Conservation (phyloP, 129 eudicot genomes). For the Solidago caesia region DNA sequence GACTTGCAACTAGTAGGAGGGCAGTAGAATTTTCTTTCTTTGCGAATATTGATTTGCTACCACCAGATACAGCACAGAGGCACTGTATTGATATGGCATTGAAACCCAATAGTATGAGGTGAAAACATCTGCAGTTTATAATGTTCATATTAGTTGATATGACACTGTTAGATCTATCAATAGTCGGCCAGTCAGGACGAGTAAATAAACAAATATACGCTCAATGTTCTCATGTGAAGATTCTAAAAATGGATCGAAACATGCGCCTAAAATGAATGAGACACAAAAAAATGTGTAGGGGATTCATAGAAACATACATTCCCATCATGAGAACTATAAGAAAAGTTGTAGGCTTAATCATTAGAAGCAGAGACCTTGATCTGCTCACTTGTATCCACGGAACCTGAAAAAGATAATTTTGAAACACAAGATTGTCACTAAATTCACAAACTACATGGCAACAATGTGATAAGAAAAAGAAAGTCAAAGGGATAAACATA, state of each 20-base stretch:
- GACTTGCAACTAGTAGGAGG: constrained; percentile 79
- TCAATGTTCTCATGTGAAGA: background rate
- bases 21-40: constrained; percentile 63
- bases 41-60: constrained; percentile 62
- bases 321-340: constrained; percentile 70
- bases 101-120: constrained; percentile 57
- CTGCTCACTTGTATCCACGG: constrained; percentile 97
- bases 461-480: constrained; percentile 2
- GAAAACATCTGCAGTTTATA: constrained; percentile 62
- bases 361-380: constrained; percentile 84
- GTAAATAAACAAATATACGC: background rate
- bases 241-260: background rate
- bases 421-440: constrained; percentile 4
- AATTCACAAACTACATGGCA: constrained; percentile 8
- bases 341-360: constrained; percentile 75
- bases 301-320: constrained; percentile 46
- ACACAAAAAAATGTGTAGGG: background rate
- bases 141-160: constrained; percentile 22
- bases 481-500: background rate
- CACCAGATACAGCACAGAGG: constrained; percentile 66
- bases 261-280: background rate
- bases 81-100: constrained; percentile 52
- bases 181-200: background rate
- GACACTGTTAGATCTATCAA: background rate
- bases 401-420: constrained; percentile 39